Evolutionary conservation across 2,329 filamentous ascomycete genomes (phyloP), one percentile per base, ranked within the genome.

Genomic region (Cyphellophora europaea): DNA sequence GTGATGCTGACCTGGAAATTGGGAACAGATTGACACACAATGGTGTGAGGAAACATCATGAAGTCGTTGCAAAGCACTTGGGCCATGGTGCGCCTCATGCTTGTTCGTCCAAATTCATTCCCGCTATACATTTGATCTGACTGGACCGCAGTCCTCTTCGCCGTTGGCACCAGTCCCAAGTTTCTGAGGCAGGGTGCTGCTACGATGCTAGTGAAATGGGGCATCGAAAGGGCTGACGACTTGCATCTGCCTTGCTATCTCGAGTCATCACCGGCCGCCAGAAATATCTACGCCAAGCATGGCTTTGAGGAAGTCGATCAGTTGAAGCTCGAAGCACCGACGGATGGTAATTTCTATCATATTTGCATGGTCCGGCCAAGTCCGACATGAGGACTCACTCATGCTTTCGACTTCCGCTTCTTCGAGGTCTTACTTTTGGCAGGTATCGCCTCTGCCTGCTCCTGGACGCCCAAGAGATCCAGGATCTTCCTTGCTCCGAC

Each of bases 401-500:
- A 25, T 25, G 21, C 8, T n/a, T 25, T 25, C 21, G 21, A 25
- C 21, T 37, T 37, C 25, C 36, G 17, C 27, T 31, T 37, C 32
- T 29, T 34, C 18, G 38, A 31, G 19, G 35, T 30, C n/a, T 32
- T 36, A 11, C 14, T 19, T 31, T 27, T 21, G 36, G 34, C 38
- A 23, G n/a, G 19, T 17, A 16, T 21, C 23, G 25, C 25, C 15
- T 30, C 23, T 14, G 8, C 35, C 12, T 23, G 16, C 8, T 13
- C 31, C 21, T 28, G 11, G 16, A 19, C n/a, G 5, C 8, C 16
- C 11, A 54, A 47, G 42, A 58, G 56, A 19, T 60, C 58, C 27
- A 61, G 58, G 17, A 65, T 57, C 30, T 53, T 53, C 35, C 64
- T 60, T 34, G 61, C 65, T 28, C 66, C 67, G 19, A 65, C 69